phyloP scores from a whole-genome alignment of 2,329 filamentous ascomycete genomes.

The Colletotrichum horii region DNA sequence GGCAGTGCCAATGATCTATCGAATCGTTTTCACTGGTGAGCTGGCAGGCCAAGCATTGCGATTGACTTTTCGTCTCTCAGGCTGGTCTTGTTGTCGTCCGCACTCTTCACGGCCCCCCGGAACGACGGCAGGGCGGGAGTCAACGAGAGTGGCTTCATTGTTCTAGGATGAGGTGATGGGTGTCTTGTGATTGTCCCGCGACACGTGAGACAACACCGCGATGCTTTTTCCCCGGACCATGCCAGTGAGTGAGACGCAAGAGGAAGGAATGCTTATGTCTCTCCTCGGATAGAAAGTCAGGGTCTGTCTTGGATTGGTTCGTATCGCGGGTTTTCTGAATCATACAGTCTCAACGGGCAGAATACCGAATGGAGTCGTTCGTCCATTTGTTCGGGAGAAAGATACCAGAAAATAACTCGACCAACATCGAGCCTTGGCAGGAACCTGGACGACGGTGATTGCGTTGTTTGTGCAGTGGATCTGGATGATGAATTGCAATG shows the following conservation, averaged over 20 bases:
- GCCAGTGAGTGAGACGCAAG: neutral
- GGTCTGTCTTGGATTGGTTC: neutral
- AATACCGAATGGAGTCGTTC: neutral
- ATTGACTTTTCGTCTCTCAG: slow-evolving; percentile 3
- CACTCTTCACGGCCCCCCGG: neutral
- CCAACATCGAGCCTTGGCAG: neutral
- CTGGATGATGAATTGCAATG: neutral
- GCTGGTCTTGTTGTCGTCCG: neutral
- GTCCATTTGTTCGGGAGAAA: neutral
- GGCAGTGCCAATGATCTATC: neutral
- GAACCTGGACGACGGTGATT: neutral
- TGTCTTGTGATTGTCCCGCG: neutral
- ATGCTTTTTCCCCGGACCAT: neutral
- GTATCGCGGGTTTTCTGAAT: neutral
- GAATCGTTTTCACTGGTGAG: neutral
- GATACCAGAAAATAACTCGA: neutral
- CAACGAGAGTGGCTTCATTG: neutral
- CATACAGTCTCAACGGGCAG: neutral
- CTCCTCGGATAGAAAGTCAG: neutral
- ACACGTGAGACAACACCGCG: neutral
- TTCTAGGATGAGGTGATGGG: neutral
- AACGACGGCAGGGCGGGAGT: neutral
- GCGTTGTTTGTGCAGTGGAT: neutral
- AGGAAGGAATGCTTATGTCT: neutral
- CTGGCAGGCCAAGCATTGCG: neutral